Conservation (phyloP, 2,329 filamentous ascomycete species). For the Colletotrichum salicis region DNA sequence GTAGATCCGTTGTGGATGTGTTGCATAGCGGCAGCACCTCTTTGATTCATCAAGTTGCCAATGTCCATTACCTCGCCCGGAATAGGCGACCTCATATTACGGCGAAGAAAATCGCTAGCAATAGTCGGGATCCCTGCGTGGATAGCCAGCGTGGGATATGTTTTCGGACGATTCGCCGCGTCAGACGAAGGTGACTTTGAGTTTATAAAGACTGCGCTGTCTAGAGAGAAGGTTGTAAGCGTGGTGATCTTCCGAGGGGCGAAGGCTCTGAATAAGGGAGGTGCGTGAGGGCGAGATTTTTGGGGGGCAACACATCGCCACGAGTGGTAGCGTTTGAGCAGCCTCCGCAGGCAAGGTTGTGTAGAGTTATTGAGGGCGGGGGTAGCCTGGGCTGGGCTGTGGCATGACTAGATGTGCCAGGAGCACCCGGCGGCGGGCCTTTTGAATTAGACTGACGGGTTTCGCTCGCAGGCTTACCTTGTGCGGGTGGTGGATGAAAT, state of each 20-base stretch:
- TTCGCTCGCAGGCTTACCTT: conserved; percentile 32
- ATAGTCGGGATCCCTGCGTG: conserved; percentile 28
- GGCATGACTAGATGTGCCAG: conserved; percentile 34
- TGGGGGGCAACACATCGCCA: conserved; percentile 26
- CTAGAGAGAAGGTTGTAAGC: conserved; percentile 23
- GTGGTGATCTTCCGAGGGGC: conserved; percentile 4
- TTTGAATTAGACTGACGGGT: conserved; percentile 28
- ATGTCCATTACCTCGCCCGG: conserved; percentile 64
- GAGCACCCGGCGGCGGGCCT: conserved; percentile 31
- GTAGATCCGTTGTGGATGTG: conserved; percentile 39
- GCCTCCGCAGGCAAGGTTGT: conserved; percentile 20
- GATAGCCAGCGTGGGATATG: conserved; percentile 27
- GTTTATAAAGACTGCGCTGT: conserved; percentile 25
- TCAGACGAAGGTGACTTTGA: conserved; percentile 34
- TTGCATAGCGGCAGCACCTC: conserved; percentile 49
- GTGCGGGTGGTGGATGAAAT: conserved; percentile 24
- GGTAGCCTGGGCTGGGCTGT: conserved; percentile 15
- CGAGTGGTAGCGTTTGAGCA: conserved; percentile 29
- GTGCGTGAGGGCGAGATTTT: not conserved
- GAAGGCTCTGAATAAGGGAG: conserved; percentile 13
- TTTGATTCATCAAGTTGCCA: conserved; percentile 63
- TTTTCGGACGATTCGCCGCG: conserved; percentile 23
- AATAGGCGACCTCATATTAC: conserved; percentile 55
- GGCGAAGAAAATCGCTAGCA: conserved; percentile 27
- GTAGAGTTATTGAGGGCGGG: conserved; percentile 14